Conservation (phyloP, 2,329 filamentous ascomycete species). For the Aspergillus terreus region DNA sequence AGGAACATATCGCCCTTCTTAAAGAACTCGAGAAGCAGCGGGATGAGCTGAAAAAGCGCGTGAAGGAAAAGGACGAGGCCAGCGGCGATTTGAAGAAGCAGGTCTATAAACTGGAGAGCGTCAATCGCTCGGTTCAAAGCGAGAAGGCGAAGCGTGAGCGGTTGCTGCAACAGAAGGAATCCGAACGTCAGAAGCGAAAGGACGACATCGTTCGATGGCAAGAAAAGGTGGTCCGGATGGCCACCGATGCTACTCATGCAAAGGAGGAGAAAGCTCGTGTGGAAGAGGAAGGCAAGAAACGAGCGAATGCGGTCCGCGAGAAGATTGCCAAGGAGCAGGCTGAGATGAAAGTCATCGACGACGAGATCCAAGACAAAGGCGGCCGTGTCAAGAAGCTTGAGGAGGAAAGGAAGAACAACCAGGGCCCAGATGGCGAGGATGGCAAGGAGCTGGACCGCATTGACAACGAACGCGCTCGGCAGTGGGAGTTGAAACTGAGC, state of each 20-base stretch:
- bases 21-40: constrained; percentile 71
- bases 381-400: constrained; percentile 60
- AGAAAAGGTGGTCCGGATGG: constrained; percentile 51
- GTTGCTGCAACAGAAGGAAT: constrained; percentile 57
- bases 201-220: constrained; percentile 59
- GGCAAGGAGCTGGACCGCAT: constrained; percentile 49
- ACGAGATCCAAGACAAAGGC: constrained; percentile 59
- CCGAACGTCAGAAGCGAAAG: constrained; percentile 57
- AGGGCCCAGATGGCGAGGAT: constrained; percentile 48
- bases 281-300: constrained; percentile 37
- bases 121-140: constrained; percentile 76
- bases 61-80: constrained; percentile 87
- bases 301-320: constrained; percentile 39
- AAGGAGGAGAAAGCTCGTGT: constrained; percentile 42
- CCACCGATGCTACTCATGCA: constrained; percentile 44
- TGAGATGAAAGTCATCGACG: constrained; percentile 56
- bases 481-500: constrained; percentile 44
- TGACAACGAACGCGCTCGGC: constrained; percentile 46
- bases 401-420: constrained; percentile 51
- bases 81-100: constrained; percentile 80
- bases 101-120: constrained; percentile 72
- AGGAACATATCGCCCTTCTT: constrained; percentile 63
- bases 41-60: constrained; percentile 69
- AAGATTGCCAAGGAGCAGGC: constrained; percentile 45
- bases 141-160: constrained; percentile 74